Percentiles rank a stretch among this genome's conserved stretches.
phyloP scores from a whole-genome alignment of 2,329 filamentous ascomycete species.

The Claviceps paspali region DNA sequence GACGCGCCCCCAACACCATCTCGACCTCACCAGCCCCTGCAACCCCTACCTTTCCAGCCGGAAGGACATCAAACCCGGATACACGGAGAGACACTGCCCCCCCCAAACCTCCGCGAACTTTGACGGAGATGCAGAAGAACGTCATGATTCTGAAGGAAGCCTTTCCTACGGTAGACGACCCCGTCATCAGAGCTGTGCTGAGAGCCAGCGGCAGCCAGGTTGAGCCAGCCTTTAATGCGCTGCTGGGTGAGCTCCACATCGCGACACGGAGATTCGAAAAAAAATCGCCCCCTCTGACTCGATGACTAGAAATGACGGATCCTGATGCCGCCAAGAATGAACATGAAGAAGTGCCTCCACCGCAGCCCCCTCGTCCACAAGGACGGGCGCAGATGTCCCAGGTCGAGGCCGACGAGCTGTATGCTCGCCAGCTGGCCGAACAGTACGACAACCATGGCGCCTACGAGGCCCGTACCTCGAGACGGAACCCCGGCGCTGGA shows the following conservation, averaged over 20 bases:
- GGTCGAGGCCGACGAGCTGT: slow-evolving; percentile 78
- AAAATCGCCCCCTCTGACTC: not conserved
- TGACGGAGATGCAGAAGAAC: slow-evolving; percentile 70
- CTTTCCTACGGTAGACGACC: slow-evolving; percentile 67
- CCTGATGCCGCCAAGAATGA: slow-evolving; percentile 48
- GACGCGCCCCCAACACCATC: not conserved
- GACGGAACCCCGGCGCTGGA: slow-evolving; percentile 24
- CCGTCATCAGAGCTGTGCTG: slow-evolving; percentile 77
- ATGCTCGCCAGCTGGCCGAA: slow-evolving; percentile 83
- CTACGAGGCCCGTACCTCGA: slow-evolving; percentile 41
- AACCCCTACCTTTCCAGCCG: slow-evolving; percentile 13
- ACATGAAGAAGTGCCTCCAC: slow-evolving; percentile 44
- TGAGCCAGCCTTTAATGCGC: slow-evolving; percentile 88
- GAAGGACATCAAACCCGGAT: slow-evolving; percentile 11
- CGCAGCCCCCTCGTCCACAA: slow-evolving; percentile 66
- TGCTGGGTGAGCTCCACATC: slow-evolving; percentile 48
- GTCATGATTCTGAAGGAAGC: slow-evolving; percentile 84
- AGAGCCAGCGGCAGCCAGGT: slow-evolving; percentile 73
- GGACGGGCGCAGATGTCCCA: slow-evolving; percentile 53
- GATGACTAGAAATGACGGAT: slow-evolving; percentile 56
- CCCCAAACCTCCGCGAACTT: slow-evolving; percentile 70
- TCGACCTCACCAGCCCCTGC: slow-evolving; percentile 8
- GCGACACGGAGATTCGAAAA: not conserved
- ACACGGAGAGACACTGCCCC: slow-evolving; percentile 32
- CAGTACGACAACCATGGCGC: slow-evolving; percentile 58